Evolutionary conservation across 352 stramenopile species (phyloP), one percentile per base, ranked within the genome.

Genomic region (Globisporangium abappressorium): DNA sequence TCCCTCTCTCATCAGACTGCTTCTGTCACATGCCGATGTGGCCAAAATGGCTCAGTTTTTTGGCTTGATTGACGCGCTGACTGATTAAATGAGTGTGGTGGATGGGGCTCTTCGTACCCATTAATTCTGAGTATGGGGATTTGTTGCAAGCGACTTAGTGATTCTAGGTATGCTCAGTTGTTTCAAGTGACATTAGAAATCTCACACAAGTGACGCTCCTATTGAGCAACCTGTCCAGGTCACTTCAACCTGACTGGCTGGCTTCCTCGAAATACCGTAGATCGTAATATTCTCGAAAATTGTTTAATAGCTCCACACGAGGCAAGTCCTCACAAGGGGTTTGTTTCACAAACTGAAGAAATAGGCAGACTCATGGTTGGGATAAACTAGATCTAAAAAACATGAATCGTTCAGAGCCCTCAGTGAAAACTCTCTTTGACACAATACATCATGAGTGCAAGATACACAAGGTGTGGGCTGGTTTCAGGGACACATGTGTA

Each of bases 241-340:
- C 58, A 64, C 57, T 64, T 64, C 57, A 64, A 64, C 36, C 58
- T 64, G 58, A 38, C 58, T 64, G 58, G 58, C 58, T 64, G 14
- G 5, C 41, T 49, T 49, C 41, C 41, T 49, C 8, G 28, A 61
- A 61, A 30, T 33, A 33, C 30, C 5, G 30, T 33, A 33, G 28
- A 33, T 4, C 30, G 30, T 33, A 33, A 6, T 33, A 33, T 33
- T 33, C 2, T 33, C 30, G 0, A 33, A 33, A 33, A 26, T 26
- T 33, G 30, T 5, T 33, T 33, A 33, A 33, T 33, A 33, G 3
- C 30, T 33, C 3, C 30, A 33, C 30, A 33, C 30, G 30, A 5
- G 30, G 3, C 30, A 33, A 6, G 30, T 33, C 30, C 30, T 33
- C 30, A 33, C 30, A 4, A 6, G 30, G 30, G 30, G 30, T 33